Evolutionary conservation across 108 stramenopile species (phyloP).

Genomic region (Nitzschia palea): DNA sequence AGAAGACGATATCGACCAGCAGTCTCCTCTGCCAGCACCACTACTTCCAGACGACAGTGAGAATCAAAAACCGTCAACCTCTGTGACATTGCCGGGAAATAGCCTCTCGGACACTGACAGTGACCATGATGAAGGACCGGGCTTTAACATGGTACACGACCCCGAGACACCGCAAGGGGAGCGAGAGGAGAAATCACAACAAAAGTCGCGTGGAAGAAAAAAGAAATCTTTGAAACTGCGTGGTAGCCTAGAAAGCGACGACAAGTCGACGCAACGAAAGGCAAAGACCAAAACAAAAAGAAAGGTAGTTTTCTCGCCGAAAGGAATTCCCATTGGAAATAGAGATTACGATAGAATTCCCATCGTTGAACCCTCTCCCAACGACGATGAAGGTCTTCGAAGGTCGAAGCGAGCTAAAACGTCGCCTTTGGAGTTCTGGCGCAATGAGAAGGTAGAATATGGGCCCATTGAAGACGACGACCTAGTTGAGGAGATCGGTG

Average conservation of each 20-base stretch:
- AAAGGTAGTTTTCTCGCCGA: slow-evolving; percentile 35
- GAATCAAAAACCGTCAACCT: slow-evolving; percentile 10
- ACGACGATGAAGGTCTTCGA: slow-evolving; percentile 42
- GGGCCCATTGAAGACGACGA: slow-evolving; percentile 56
- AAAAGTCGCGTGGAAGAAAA: background rate
- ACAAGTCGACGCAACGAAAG: slow-evolving; percentile 19
- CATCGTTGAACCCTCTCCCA: slow-evolving; percentile 53
- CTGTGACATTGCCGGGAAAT: background rate
- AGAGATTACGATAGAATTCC: slow-evolving; percentile 64
- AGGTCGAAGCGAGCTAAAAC: slow-evolving; percentile 58
- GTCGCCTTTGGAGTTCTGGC: slow-evolving; percentile 84
- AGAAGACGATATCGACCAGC: slow-evolving; percentile 34
- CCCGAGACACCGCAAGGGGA: slow-evolving; percentile 29
- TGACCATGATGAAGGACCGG: slow-evolving; percentile 33
- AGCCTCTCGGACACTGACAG: slow-evolving; percentile 22
- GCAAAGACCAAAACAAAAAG: slow-evolving; percentile 35
- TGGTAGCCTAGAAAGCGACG: slow-evolving; percentile 4
- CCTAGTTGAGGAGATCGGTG: slow-evolving; percentile 60
- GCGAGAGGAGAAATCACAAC: slow-evolving; percentile 20
- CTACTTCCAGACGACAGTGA: slow-evolving; percentile 14
- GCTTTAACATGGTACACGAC: slow-evolving; percentile 33
- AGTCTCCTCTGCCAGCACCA: slow-evolving; percentile 26
- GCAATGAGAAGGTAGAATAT: slow-evolving; percentile 84
- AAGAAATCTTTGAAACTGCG: slow-evolving; percentile 6
- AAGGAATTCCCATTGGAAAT: slow-evolving; percentile 55